Base-by-base conservation (phyloP, 352 stramenopile species). In the Achlya hypogyna region DNA sequence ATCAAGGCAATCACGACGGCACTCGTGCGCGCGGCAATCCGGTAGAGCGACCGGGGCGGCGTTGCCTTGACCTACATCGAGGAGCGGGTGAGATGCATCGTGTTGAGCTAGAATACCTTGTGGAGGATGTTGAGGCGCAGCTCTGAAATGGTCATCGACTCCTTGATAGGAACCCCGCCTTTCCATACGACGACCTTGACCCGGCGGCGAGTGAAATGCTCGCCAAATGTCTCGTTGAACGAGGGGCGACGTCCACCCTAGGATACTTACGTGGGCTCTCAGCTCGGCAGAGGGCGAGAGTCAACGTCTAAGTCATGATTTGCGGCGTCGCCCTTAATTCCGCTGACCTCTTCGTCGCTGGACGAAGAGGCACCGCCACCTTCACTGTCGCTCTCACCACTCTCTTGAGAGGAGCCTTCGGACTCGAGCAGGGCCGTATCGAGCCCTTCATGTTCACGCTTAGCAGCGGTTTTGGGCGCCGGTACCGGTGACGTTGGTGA, bases 141-240 rank as follows among this genome's bases (percentile, higher is more conserved):
- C 63, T 93, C 84, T 1, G 82, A 79, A 42, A 93, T 87, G 3
- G 84, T 84, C 82, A 93, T 90, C n/a, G 78, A 76, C 38, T 78
- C 76, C 69, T 93, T 93, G 22, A 77, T 77, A 5, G 81, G 75
- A 28, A 81, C 66, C 0, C 82, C 81, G 45, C 86, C 74, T 65
- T 90, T 82, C 84, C 84, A 93, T 0, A 93, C 77, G 38, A 81
- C 89, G 10, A 93, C 84, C 27, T 75, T 90, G 16, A 93, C 78
- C 25, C 81, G 81, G 47, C 84, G 78, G 51, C 80, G 76, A 31
- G 78, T 71, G 53, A 90, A 83, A 27, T 79, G 76, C 12, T 87
- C 78, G 22, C 53, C 62, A 43, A 74, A 72, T 25, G 60, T 45
- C 18, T 67, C 60, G 51, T 34, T 67, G 20, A 58, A 67, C 28